phyloP scores from a whole-genome alignment of 495 filamentous ascomycete genomes.

The Beverwykella pulmonaria region DNA sequence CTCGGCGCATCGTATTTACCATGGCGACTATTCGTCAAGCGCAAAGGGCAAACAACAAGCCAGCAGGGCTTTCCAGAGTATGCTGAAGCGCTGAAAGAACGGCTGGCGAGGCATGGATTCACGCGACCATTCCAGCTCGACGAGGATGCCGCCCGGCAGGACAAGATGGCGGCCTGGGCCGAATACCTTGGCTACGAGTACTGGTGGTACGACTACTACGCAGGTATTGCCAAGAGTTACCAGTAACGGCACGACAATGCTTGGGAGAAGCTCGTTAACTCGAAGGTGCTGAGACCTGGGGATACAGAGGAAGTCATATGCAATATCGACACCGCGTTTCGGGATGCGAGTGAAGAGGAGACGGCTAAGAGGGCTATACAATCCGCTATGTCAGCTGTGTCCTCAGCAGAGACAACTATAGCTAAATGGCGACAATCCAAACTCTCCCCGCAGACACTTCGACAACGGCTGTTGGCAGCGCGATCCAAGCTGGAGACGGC shows the following conservation, averaged over 20 bases:
- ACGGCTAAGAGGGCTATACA: not conserved
- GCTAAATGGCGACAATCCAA: not conserved
- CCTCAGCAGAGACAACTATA: not conserved
- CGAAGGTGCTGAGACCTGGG: not conserved
- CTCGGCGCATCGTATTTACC: not conserved
- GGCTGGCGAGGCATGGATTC: conserved; percentile 2
- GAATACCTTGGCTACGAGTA: conserved; percentile 9
- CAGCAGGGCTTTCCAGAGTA: conserved; percentile 4
- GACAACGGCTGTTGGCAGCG: not conserved
- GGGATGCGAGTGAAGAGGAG: not conserved
- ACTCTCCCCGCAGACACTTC: not conserved
- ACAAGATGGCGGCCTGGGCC: not conserved
- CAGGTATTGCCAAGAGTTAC: not conserved
- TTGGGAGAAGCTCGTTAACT: conserved; percentile 6
- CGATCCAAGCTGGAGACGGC: not conserved
- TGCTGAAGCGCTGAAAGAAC: not conserved
- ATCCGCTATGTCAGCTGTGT: not conserved
- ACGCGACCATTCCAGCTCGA: conserved; percentile 1
- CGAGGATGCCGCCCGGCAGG: not conserved
- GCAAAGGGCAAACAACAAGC: not conserved
- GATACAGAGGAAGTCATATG: not conserved
- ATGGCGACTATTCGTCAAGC: not conserved
- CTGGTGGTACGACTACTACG: conserved; percentile 1
- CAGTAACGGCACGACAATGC: not conserved
- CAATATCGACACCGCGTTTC: not conserved